Conservation (phyloP, 169 alveolate genomes). For the Eimeria praecox region DNA sequence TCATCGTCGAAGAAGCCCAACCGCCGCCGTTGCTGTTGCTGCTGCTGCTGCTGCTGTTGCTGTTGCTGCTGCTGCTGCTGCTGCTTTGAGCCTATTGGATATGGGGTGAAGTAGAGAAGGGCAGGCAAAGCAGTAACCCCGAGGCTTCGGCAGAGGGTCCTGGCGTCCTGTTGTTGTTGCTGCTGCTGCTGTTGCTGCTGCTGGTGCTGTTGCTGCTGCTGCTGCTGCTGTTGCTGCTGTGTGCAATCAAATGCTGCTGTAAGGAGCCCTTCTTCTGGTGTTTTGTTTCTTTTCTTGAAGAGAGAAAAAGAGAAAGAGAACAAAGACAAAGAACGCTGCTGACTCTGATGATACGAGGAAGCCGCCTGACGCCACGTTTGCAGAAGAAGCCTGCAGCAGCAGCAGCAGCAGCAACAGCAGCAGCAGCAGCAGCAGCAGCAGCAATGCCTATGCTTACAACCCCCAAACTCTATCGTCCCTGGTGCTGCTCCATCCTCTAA, state of each 20-base stretch:
- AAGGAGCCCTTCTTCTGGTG: neutral
- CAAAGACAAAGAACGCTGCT: constrained; percentile 26
- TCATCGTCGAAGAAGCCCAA: constrained; percentile 42
- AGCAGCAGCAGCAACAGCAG: neutral
- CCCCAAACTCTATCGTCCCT: neutral
- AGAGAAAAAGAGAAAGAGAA: constrained; percentile 12
- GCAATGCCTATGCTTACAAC: neutral
- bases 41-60: constrained; percentile 50
- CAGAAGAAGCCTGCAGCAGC: constrained; percentile 42
- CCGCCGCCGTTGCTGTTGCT: constrained; percentile 15
- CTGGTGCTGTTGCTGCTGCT: constrained; percentile 40
- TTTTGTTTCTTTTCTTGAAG: neutral
- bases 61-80: constrained; percentile 66
- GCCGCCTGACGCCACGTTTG: constrained; percentile 71
- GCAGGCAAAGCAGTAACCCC: constrained; percentile 58
- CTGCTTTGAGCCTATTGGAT: constrained; percentile 9
- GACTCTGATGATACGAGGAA: constrained; percentile 4
- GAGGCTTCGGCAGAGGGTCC: constrained; percentile 54
- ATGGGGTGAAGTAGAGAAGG: constrained; percentile 59
- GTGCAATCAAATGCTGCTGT: constrained; percentile 72
- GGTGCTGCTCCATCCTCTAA: neutral
- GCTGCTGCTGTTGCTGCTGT: constrained; percentile 59
- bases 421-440: neutral
- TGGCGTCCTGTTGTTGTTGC: constrained; percentile 37
- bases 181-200: constrained; percentile 44